A percentile compares a stretch with the other conserved stretches of the same genome.
Evolutionary conservation across 192 early-diverging fungal species (phyloP).

Genomic region (Mortierella alpina): DNA sequence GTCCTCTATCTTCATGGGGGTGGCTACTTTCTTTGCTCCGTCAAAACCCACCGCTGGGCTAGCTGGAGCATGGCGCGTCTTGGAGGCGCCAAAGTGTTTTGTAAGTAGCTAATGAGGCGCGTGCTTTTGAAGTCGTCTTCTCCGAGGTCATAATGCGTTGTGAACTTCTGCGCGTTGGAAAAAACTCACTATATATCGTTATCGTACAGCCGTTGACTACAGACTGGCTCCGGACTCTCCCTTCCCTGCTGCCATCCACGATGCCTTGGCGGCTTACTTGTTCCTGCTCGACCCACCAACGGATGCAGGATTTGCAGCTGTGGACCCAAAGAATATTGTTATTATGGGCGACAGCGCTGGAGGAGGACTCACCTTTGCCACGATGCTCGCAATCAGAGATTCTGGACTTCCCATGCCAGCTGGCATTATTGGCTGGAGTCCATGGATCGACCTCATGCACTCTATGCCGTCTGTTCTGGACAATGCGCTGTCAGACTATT

Average conservation of each 20-base stretch:
- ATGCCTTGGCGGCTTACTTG: constrained; percentile 81
- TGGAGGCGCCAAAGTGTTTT: constrained; percentile 48
- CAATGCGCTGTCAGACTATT: constrained; percentile 56
- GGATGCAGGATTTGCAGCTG: constrained; percentile 58
- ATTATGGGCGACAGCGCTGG: constrained; percentile 80
- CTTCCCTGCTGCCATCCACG: constrained; percentile 87
- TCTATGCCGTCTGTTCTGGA: constrained; percentile 61
- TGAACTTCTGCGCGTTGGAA: not conserved
- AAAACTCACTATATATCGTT: not conserved
- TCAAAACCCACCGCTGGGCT: constrained; percentile 57
- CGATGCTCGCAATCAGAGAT: constrained; percentile 68
- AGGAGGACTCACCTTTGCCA: constrained; percentile 68
- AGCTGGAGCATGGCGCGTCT: constrained; percentile 62
- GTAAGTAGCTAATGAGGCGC: too few species aligned
- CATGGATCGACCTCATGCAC: constrained; percentile 71
- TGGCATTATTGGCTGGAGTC: constrained; percentile 68
- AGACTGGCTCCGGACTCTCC: constrained; percentile 83
- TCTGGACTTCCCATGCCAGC: constrained; percentile 67
- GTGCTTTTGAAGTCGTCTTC: not conserved
- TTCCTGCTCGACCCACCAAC: constrained; percentile 68
- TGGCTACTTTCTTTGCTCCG: constrained; percentile 67
- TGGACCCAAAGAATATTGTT: constrained; percentile 67
- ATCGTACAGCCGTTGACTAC: constrained; percentile 69
- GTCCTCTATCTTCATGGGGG: constrained; percentile 85
- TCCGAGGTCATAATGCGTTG: not conserved